Percentiles rank a stretch among this genome's conserved stretches.
Conservation (phyloP, 345 rosid species). For the Citrus sinensis region DVS_A1.0 CM039164.1:22038001-22038500, state of each 20-base stretch:
- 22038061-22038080: constrained; percentile 4
- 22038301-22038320: constrained; percentile 87
- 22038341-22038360: neutral
- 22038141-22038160: constrained; percentile 94
- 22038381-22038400: neutral
- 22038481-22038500: constrained; percentile 89
- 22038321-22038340: neutral
- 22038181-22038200: constrained; percentile 90
- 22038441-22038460: constrained; percentile 73
- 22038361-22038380: neutral
- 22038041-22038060: neutral
- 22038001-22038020: constrained; percentile 88
- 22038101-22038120: constrained; percentile 93
- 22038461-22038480: constrained; percentile 85
- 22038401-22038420: constrained; percentile 59
- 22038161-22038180: constrained; percentile 98
- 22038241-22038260: constrained; percentile 88
- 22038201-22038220: constrained; percentile 90
- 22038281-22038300: constrained; percentile 97
- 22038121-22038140: constrained; percentile 80
- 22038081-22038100: constrained; percentile 58
- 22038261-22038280: constrained; percentile 96
- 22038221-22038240: constrained; percentile 91
- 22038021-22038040: constrained; percentile 14
- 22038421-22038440: constrained; percentile 98